phyloP scores from a whole-genome alignment of 345 rosid genomes.

The Bruguiera gymnorhiza region DNA sequence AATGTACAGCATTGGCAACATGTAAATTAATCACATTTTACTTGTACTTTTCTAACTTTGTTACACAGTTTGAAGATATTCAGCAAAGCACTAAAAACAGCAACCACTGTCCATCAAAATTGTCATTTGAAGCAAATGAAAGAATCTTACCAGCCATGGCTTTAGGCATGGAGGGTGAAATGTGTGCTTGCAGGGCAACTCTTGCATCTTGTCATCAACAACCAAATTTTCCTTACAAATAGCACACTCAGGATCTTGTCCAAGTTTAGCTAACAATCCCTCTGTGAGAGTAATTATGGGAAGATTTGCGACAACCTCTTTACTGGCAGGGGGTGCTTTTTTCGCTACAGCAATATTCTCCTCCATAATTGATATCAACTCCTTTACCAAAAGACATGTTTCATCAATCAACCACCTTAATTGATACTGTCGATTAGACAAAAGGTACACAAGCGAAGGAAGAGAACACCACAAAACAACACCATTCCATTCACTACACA shows the following conservation, averaged over 20 bases:
- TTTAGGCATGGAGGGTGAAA: conserved; percentile 94
- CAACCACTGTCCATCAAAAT: neutral
- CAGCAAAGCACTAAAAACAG: no score
- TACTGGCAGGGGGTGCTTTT: conserved; percentile 91
- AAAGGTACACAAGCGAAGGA: neutral
- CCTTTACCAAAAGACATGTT: neutral
- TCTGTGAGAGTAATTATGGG: conserved; percentile 60
- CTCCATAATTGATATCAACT: conserved; percentile 27
- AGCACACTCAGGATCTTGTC: conserved; percentile 76
- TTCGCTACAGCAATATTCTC: conserved; percentile 43
- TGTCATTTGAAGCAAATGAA: conserved; percentile 1
- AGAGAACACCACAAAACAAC: neutral
- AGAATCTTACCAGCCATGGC: conserved; percentile 90
- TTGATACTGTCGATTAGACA: neutral
- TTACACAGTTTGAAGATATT: neutral
- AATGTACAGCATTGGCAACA: neutral
- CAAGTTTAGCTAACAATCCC: conserved; percentile 59
- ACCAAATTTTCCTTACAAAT: conserved; percentile 82
- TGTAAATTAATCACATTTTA: neutral
- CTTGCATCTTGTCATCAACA: conserved; percentile 80
- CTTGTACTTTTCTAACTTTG: neutral
- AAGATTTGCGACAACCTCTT: conserved; percentile 85
- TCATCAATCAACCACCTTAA: conserved; percentile 7
- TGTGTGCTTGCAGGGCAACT: conserved; percentile 88
- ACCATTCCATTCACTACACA: no score